Conservation (phyloP, 2,329 filamentous ascomycete genomes). For the Talaromyces islandicus region DNA sequence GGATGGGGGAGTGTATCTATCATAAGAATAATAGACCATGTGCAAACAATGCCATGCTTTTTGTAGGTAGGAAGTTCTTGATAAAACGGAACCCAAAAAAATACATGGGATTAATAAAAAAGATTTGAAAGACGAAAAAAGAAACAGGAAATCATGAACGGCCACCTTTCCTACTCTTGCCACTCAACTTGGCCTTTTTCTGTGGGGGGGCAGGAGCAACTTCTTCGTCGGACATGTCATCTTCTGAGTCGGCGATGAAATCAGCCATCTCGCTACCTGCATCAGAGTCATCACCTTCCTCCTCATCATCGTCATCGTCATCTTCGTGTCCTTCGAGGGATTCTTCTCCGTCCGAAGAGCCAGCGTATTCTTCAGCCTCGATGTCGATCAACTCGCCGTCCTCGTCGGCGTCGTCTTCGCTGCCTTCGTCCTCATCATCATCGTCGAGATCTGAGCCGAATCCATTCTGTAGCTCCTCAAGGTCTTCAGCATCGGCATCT, state of each 20-base stretch:
- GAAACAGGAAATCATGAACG: conserved; percentile 1
- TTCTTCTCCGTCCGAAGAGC: conserved; percentile 36
- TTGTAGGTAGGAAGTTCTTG: background rate
- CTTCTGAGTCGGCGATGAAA: conserved; percentile 43
- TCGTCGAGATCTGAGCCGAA: conserved; percentile 33
- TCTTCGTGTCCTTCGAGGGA: conserved; percentile 57
- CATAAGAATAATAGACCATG: background rate
- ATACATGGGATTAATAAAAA: background rate
- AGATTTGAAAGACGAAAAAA: background rate
- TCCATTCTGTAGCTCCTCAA: conserved; percentile 28
- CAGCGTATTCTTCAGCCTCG: conserved; percentile 30
- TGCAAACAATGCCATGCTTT: background rate
- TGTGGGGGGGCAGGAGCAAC: conserved; percentile 22
- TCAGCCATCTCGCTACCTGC: conserved; percentile 50
- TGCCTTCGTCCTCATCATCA: conserved; percentile 42
- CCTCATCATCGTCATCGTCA: conserved; percentile 57
- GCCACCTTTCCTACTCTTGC: conserved; percentile 25
- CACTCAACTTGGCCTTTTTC: conserved; percentile 30
- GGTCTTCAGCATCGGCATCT: conserved; percentile 13
- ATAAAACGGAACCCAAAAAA: background rate
- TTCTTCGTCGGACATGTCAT: conserved; percentile 27
- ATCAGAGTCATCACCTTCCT: conserved; percentile 57
- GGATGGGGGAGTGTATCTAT: background rate
- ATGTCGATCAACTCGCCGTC: conserved; percentile 37
- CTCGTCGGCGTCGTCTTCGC: conserved; percentile 32